Percentiles rank a stretch among this genome's conserved stretches.
Conservation (phyloP, 805 yeast genomes). For the Candida nitratophila region DNA sequence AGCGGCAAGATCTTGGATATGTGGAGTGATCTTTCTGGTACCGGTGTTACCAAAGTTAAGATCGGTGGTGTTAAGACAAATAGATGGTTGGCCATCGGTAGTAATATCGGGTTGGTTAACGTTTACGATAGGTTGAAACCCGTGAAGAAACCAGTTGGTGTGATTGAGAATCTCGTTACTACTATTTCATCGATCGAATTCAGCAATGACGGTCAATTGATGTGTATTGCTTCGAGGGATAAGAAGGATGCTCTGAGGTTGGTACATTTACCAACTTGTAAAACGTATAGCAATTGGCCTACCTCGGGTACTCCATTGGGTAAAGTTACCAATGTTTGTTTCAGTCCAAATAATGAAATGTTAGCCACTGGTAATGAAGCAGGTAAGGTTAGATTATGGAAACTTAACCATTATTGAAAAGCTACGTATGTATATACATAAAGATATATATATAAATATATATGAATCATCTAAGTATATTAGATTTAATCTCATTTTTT, state of each 20-base stretch:
- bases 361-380: slow-evolving; percentile 85
- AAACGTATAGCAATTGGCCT: slow-evolving; percentile 94
- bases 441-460: not conserved
- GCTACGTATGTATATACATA: not conserved
- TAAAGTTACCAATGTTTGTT: slow-evolving; percentile 73
- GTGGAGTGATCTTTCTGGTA: slow-evolving; percentile 85
- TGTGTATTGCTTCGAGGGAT: slow-evolving; percentile 79
- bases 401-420: slow-evolving; percentile 68
- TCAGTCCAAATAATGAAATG: slow-evolving; percentile 78
- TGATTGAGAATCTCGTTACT: slow-evolving; percentile 75
- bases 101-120: slow-evolving; percentile 82
- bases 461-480: not conserved
- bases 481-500: not conserved
- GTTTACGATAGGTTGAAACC: slow-evolving; percentile 55
- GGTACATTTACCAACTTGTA: slow-evolving; percentile 81
- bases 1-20: slow-evolving; percentile 45
- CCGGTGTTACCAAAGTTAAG: slow-evolving; percentile 72
- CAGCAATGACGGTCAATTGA: slow-evolving; percentile 81
- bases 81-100: slow-evolving; percentile 86
- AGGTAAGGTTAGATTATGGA: slow-evolving; percentile 87
- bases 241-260: slow-evolving; percentile 80
- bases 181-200: slow-evolving; percentile 68
- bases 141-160: slow-evolving; percentile 43
- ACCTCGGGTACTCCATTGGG: slow-evolving; percentile 95
- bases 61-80: slow-evolving; percentile 57